phyloP scores from a whole-genome alignment of 345 rosid species.

The Theobroma cacao region DNA sequence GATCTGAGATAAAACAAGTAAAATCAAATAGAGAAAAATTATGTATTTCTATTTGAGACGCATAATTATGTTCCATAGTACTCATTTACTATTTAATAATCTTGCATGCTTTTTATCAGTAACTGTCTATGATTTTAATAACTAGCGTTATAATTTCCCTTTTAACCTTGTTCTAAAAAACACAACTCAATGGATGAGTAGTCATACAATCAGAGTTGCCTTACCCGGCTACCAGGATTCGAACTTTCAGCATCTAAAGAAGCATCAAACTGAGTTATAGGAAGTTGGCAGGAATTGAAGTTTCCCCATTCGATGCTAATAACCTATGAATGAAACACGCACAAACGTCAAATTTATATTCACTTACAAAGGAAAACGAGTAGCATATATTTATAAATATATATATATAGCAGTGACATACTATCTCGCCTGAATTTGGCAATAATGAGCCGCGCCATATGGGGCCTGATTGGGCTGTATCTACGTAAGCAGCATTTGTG shows the following conservation, averaged over 20 bases:
- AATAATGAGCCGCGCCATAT: slow-evolving; percentile 27
- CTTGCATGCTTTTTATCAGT: too few species aligned
- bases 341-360: neutral
- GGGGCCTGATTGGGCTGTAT: slow-evolving; percentile 39
- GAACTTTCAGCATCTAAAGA: slow-evolving; percentile 50
- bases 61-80: too few species aligned
- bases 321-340: slow-evolving; percentile 36
- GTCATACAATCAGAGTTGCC: too few species aligned
- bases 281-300: slow-evolving; percentile 52
- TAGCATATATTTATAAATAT: too few species aligned
- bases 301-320: slow-evolving; percentile 64
- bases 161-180: too few species aligned
- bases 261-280: slow-evolving; percentile 52
- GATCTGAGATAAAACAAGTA: slow-evolving; percentile 28
- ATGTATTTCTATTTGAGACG: neutral
- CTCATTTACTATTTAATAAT: too few species aligned
- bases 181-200: too few species aligned
- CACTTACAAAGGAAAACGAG: neutral
- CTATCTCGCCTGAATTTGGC: slow-evolving; percentile 44
- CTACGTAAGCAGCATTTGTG: slow-evolving; percentile 56
- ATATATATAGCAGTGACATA: slow-evolving; percentile 25
- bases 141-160: too few species aligned
- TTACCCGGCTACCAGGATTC: slow-evolving; percentile 45
- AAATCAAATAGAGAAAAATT: neutral
- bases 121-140: too few species aligned